Conservation (phyloP, 208 protist species). For the Acanthamoeba triangularis region DNA sequence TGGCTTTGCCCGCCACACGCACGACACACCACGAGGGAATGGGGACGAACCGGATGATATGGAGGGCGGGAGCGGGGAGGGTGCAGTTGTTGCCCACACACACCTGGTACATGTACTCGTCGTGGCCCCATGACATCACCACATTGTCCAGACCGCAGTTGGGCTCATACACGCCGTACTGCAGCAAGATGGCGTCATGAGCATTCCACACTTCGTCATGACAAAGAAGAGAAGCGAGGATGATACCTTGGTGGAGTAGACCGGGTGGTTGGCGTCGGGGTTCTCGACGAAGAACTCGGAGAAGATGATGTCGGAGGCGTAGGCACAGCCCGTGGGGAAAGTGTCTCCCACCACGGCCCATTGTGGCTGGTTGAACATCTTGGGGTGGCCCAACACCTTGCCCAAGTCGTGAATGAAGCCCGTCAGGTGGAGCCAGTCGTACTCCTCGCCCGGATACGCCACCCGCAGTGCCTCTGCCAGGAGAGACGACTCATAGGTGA, state of each 20-base stretch:
- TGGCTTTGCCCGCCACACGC: no score
- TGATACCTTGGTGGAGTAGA: slow-evolving; percentile 71
- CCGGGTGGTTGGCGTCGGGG: slow-evolving; percentile 79
- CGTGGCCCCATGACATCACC: slow-evolving; percentile 88
- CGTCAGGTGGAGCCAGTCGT: slow-evolving; percentile 87
- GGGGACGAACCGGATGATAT: slow-evolving; percentile 82
- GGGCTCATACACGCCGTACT: slow-evolving; percentile 84
- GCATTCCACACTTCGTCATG: no score
- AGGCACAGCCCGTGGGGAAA: slow-evolving; percentile 87
- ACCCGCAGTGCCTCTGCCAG: slow-evolving; percentile 75
- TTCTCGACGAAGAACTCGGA: slow-evolving; percentile 85
- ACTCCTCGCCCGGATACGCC: slow-evolving; percentile 77
- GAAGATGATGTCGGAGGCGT: slow-evolving; percentile 79
- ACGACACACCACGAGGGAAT: not conserved
- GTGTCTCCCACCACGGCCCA: slow-evolving; percentile 90
- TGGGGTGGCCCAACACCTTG: slow-evolving; percentile 83
- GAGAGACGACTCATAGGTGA: not conserved
- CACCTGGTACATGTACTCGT: slow-evolving; percentile 90
- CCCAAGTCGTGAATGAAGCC: slow-evolving; percentile 89
- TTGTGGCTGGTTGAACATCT: slow-evolving; percentile 85
- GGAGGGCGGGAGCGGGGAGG: slow-evolving; percentile 83
- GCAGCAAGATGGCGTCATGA: not conserved
- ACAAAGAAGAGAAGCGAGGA: not conserved
- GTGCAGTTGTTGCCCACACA: slow-evolving; percentile 77
- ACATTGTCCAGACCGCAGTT: slow-evolving; percentile 86